phyloP scores from a whole-genome alignment of 352 stramenopile genomes.

The Phytopythium ostracodes region DNA sequence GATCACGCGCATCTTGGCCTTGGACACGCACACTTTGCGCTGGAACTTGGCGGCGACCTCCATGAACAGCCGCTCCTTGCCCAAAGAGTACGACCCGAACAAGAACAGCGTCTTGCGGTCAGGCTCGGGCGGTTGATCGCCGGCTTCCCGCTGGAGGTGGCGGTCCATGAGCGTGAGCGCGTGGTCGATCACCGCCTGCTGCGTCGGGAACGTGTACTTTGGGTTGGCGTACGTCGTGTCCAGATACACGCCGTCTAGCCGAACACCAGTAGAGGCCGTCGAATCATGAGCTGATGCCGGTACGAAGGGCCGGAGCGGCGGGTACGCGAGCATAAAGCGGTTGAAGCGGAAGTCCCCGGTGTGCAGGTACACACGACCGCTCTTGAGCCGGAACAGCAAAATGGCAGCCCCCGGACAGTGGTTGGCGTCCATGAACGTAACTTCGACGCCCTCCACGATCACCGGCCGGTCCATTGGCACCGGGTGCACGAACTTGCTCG shows the following conservation, averaged over 20 bases:
- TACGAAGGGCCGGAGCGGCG: conserved; percentile 45
- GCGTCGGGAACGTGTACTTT: conserved; percentile 93
- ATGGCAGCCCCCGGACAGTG: conserved; percentile 95
- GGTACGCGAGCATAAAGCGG: conserved; percentile 64
- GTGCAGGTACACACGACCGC: conserved; percentile 88
- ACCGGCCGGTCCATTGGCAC: conserved; percentile 88
- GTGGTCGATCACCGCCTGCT: conserved; percentile 69
- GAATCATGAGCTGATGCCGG: conserved; percentile 15
- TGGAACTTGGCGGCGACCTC: conserved; percentile 81
- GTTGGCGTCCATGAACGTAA: conserved; percentile 96
- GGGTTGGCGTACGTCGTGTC: conserved; percentile 97
- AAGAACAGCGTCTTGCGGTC: conserved; percentile 88
- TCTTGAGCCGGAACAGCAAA: conserved; percentile 90
- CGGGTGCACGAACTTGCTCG: conserved; percentile 89
- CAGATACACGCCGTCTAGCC: conserved; percentile 88
- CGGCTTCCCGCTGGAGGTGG: conserved; percentile 14
- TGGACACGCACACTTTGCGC: conserved; percentile 78
- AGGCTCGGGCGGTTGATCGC: neutral
- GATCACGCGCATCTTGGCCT: conserved; percentile 83
- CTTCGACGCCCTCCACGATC: conserved; percentile 81
- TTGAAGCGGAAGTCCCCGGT: conserved; percentile 88
- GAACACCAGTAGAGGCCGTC: conserved; percentile 12
- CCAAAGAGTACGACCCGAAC: conserved; percentile 96
- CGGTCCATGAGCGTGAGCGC: conserved; percentile 55
- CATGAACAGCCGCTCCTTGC: conserved; percentile 96